Base-by-base conservation (phyloP, 768 basidiomycete species). In the Xanthoconium stramineum region DNA sequence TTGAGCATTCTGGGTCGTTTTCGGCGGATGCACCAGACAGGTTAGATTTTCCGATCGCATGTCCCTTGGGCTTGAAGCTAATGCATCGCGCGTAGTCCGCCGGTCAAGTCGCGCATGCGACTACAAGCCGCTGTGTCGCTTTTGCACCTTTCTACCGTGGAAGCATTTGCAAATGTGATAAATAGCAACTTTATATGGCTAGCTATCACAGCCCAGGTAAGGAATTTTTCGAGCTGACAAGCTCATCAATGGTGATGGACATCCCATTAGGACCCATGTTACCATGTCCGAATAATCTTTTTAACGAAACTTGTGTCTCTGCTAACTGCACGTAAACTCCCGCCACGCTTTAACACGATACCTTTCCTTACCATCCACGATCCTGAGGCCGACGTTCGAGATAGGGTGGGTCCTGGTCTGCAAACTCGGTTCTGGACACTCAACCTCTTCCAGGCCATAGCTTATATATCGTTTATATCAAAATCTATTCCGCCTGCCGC, bases 311-410 rank as follows among this genome's bases (percentile, higher is more conserved):
- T 94, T 3, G 72, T 88, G 12, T 66, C 76, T 11, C 74, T 91
- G 28, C 70, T 94, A n/a, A 79, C 82, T 44, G 67, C 74, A 4
- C 80, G 84, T 36, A 86, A 88, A 70, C 73, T 94, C 3, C 79
- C 84, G 15, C 71, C 86, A 2, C 79, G 83, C 19, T 95, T 87
- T 74, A 92, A 94, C 66, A 76, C 90, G 44, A 82, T 97, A 54
- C 88, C 91, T 6, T 94, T 97, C 75, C 74, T 99, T 44, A 86
- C 90, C 0, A 88, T 94, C 1, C 87, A 92, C 63, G 97, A 99
- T 70, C 95, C 95, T 0, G 96, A 98, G 58, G 69, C 71, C 24
- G 95, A 98, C 56, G 80, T 94, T 30, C 85, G 83, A 61, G 72
- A 69, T 29, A 77, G 83, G 73, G 94, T 90, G 53, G 60, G 81